Percentiles rank a stretch among this genome's conserved stretches.
Evolutionary conservation across 768 basidiomycete species (phyloP).

Genomic region (Phylloporus arenicola): DNA sequence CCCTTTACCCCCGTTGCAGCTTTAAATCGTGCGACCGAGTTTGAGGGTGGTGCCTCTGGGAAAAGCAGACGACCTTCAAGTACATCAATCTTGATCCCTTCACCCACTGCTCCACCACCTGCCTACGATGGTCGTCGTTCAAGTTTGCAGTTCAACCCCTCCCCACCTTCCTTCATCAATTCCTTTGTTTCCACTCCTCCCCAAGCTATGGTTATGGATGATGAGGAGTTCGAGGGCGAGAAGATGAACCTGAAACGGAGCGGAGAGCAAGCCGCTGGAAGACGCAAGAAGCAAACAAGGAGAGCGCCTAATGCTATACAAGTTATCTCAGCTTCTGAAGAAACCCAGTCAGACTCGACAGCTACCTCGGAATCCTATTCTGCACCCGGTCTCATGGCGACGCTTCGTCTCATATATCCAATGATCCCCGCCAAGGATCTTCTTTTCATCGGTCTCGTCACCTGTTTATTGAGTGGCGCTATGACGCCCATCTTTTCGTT

Average conservation of each 20-base stretch:
- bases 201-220: conserved; percentile 28
- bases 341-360: not conserved
- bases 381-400: conserved; percentile 26
- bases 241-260: conserved; percentile 38
- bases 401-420: conserved; percentile 56
- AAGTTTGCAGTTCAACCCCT: conserved; percentile 67
- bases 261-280: conserved; percentile 35
- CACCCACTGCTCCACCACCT: conserved; percentile 26
- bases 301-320: not conserved
- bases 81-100: conserved; percentile 36
- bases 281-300: conserved; percentile 27
- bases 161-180: conserved; percentile 38
- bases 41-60: conserved; percentile 20
- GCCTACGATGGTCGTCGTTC: conserved; percentile 27
- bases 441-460: conserved; percentile 61
- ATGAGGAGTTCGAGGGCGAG: conserved; percentile 42
- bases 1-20: conserved; percentile 14
- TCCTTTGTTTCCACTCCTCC: conserved; percentile 10
- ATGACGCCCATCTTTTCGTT: conserved; percentile 92
- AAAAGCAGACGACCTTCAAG: conserved; percentile 24
- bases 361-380: conserved; percentile 1
- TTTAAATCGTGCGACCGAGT: conserved; percentile 20
- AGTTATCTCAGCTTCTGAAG: conserved; percentile 6
- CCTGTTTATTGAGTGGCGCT: conserved; percentile 70
- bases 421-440: conserved; percentile 70